Percentiles rank a stretch among this genome's conserved stretches.
Conservation (phyloP, 495 filamentous ascomycete species). For the Hamigera avellanea region DNA sequence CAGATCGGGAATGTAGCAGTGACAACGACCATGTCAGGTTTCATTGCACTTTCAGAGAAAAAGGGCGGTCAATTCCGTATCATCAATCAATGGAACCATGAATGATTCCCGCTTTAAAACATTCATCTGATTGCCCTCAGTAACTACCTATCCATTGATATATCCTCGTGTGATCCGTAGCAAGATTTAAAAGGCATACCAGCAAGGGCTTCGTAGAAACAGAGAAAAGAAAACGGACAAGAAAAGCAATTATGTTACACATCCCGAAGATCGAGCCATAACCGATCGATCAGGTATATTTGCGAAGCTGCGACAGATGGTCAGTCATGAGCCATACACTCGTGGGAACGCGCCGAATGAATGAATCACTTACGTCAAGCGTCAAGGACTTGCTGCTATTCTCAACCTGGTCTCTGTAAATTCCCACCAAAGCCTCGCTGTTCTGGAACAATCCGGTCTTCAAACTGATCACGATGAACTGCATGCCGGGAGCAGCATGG, state of each 20-base stretch:
- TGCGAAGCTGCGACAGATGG: slow-evolving; percentile 25
- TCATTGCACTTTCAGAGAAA: too few species aligned
- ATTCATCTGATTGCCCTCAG: too few species aligned
- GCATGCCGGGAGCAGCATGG: slow-evolving; percentile 92
- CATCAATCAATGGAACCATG: too few species aligned
- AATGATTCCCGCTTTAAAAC: too few species aligned
- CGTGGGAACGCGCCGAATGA: slow-evolving; percentile 1
- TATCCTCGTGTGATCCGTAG: too few species aligned
- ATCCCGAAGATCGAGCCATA: too few species aligned
- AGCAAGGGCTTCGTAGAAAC: too few species aligned
- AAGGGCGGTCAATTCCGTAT: too few species aligned
- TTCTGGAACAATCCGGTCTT: slow-evolving; percentile 91
- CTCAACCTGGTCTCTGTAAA: slow-evolving; percentile 86
- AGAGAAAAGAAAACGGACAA: background rate
- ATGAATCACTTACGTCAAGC: slow-evolving; percentile 92
- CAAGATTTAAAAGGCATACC: too few species aligned
- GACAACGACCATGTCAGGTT: too few species aligned
- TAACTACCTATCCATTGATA: too few species aligned
- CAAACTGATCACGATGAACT: slow-evolving; percentile 95
- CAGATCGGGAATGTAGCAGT: too few species aligned
- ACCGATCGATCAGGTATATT: slow-evolving; percentile 27
- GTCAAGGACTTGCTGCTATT: slow-evolving; percentile 85
- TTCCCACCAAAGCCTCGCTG: slow-evolving; percentile 86
- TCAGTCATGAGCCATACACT: slow-evolving; percentile 4
- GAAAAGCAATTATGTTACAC: background rate